Percentiles rank a stretch among this genome's conserved stretches.
Conservation (phyloP, 129 eudicot genomes). For the Chrysanthemum lavandulifolium region DNA sequence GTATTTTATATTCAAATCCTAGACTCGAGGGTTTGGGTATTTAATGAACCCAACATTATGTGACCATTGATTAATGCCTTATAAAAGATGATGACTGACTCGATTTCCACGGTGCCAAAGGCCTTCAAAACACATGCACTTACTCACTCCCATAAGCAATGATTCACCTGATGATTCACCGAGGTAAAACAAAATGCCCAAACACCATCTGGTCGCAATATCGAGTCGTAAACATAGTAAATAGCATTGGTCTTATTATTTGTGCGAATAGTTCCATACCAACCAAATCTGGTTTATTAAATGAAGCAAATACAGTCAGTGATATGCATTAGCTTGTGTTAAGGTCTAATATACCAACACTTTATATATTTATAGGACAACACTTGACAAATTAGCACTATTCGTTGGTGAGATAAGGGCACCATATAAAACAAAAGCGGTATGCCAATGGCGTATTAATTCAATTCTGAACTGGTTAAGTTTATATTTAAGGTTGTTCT, state of each 20-base stretch:
- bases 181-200: conserved; percentile 88
- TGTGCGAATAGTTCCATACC: conserved; percentile 54
- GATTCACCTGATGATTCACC: too few species aligned
- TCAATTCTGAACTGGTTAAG: not conserved
- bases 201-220: conserved; percentile 84
- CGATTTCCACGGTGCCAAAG: conserved; percentile 73
- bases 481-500: not conserved
- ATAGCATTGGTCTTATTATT: conserved; percentile 61
- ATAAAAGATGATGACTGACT: conserved; percentile 67
- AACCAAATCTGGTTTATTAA: conserved; percentile 9
- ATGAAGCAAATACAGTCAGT: not conserved
- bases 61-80: too few species aligned
- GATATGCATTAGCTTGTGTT: too few species aligned
- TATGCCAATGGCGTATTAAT: not conserved
- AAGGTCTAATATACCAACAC: too few species aligned
- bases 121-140: conserved; percentile 95
- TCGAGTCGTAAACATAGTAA: conserved; percentile 85
- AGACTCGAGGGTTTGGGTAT: too few species aligned
- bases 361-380: too few species aligned
- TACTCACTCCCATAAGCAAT: conserved; percentile 86
- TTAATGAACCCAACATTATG: too few species aligned
- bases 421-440: not conserved
- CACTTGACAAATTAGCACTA: too few species aligned
- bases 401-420: not conserved
- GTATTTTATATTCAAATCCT: too few species aligned